Evolutionary conservation across 768 basidiomycete species (phyloP).

Genomic region (Russula abietina): DNA sequence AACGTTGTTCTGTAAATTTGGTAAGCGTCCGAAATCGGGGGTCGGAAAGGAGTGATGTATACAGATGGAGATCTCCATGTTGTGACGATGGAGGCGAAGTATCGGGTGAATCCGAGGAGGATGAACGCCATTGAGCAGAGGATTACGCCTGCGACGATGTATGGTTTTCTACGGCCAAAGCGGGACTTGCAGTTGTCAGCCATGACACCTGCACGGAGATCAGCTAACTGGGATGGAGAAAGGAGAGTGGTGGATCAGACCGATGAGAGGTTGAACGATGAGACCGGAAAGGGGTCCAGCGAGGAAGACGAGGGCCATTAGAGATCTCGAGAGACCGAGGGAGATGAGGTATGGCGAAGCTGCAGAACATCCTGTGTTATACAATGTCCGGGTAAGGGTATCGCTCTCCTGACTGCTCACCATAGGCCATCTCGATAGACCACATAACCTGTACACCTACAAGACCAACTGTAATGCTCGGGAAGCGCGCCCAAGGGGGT

Average conservation of each 20-base stretch:
- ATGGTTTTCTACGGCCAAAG: conserved; percentile 81
- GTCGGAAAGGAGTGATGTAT: conserved; percentile 18
- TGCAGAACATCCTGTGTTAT: conserved; percentile 25
- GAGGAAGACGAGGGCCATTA: conserved; percentile 86
- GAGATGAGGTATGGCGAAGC: conserved; percentile 88
- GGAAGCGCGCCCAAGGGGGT: conserved; percentile 60
- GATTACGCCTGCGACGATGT: conserved; percentile 66
- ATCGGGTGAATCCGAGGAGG: conserved; percentile 75
- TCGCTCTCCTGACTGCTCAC: conserved; percentile 29
- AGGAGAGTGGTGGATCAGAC: conserved; percentile 32
- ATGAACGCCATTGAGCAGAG: conserved; percentile 69
- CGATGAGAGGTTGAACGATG: conserved; percentile 86
- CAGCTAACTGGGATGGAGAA: neutral
- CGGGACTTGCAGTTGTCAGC: conserved; percentile 80
- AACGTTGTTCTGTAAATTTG: conserved; percentile 47
- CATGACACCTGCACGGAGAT: conserved; percentile 42
- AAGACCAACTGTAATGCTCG: conserved; percentile 69
- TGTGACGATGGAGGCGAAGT: conserved; percentile 50
- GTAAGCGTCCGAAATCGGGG: neutral
- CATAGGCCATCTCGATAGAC: conserved; percentile 94
- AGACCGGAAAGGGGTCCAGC: conserved; percentile 89
- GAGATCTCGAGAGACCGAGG: conserved; percentile 78
- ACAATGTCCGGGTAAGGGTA: neutral
- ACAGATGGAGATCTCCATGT: conserved; percentile 33
- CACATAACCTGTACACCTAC: conserved; percentile 86